Conservation (phyloP, 2,329 filamentous ascomycete genomes). For the Fusarium pseudoanthophilum region DNA sequence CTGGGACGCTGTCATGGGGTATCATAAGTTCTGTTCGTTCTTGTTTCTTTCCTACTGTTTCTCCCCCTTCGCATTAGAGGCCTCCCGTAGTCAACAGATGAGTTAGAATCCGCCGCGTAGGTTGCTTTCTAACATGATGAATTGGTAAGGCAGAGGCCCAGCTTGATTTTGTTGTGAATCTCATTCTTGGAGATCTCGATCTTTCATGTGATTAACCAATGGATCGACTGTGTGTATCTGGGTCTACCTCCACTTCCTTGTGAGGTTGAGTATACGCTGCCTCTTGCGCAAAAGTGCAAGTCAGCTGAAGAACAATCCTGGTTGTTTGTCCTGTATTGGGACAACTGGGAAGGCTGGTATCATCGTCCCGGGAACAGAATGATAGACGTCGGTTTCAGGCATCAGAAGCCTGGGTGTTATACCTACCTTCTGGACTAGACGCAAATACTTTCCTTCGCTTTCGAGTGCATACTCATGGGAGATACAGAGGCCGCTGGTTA, state of each 20-base stretch:
- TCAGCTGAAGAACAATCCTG: background rate
- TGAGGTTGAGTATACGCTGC: rapidly evolving
- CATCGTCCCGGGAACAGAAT: background rate
- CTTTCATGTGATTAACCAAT: too few relatives aligned
- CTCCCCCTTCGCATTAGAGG: background rate
- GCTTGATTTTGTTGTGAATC: too few relatives aligned
- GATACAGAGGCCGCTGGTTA: rapidly evolving
- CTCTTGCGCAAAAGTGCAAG: too few relatives aligned
- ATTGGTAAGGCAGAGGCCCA: too few relatives aligned
- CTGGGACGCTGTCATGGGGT: too few relatives aligned
- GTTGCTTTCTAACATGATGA: too few relatives aligned
- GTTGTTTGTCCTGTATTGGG: rapidly evolving
- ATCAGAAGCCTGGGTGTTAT: rapidly evolving
- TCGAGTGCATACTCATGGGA: background rate
- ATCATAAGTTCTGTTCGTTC: background rate
- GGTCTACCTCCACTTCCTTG: rapidly evolving
- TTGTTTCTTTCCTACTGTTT: rapidly evolving
- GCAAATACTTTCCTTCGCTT: rapidly evolving
- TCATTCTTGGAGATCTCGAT: too few relatives aligned
- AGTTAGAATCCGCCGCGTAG: too few relatives aligned
- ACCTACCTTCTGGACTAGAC: background rate
- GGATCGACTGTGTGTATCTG: too few relatives aligned
- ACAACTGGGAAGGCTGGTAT: background rate
- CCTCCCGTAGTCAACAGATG: too few relatives aligned
- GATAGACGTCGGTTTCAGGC: too few relatives aligned